phyloP scores from a whole-genome alignment of 345 rosid species.

The Lenwebbia sp. region DNA sequence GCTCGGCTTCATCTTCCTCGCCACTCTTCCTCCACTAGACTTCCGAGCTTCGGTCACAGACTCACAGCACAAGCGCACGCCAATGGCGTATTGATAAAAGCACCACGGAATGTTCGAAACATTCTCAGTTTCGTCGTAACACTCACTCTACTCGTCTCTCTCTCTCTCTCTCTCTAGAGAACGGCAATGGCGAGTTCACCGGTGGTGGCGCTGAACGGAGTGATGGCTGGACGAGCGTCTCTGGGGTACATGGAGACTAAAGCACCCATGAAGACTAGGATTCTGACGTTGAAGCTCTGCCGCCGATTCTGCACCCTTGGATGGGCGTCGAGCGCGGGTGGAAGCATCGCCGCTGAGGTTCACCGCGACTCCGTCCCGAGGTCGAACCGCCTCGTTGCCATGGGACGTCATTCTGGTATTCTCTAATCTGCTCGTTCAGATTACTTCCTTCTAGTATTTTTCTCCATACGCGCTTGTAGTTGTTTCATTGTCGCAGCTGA shows the following conservation, averaged over 20 bases:
- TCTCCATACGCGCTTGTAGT: background rate
- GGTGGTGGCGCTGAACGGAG: conserved; percentile 14
- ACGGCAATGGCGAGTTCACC: background rate
- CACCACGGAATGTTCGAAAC: background rate
- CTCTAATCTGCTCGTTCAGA: background rate
- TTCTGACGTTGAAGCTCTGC: conserved; percentile 62
- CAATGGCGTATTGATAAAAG: background rate
- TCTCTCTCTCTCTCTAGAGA: background rate
- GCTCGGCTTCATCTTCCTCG: background rate
- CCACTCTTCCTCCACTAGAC: background rate
- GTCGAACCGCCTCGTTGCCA: background rate
- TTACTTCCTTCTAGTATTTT: background rate
- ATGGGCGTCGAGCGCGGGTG: conserved; percentile 88
- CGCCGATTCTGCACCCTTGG: conserved; percentile 76
- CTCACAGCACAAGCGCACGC: background rate
- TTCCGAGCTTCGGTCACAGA: background rate
- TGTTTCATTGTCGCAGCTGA: background rate
- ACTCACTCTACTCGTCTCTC: background rate
- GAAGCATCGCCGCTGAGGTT: conserved; percentile 71
- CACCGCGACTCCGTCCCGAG: conserved; percentile 66
- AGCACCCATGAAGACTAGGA: conserved; percentile 49
- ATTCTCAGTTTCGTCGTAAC: background rate
- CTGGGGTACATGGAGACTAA: conserved; percentile 63
- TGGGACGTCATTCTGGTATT: background rate
- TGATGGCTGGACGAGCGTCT: conserved; percentile 24